Evolutionary conservation across 108 stramenopile species (phyloP).

Genomic region (Skeletonema menzelii): DNA sequence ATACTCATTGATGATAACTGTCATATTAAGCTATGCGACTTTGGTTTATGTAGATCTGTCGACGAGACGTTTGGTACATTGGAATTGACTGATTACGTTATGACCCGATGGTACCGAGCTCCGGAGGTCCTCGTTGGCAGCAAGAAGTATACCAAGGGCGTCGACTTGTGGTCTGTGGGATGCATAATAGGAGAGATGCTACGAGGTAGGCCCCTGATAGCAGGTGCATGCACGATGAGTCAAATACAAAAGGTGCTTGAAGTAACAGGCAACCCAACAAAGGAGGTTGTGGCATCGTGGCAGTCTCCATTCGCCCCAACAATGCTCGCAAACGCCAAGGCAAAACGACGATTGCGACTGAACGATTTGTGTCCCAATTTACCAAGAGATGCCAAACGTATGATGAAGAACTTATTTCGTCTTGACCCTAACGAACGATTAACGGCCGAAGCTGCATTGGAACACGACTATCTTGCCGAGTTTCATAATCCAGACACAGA

Average conservation of each 20-base stretch:
- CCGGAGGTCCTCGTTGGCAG: slow-evolving; percentile 83
- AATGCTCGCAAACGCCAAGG: slow-evolving; percentile 65
- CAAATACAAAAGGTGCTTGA: slow-evolving; percentile 77
- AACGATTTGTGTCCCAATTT: slow-evolving; percentile 78
- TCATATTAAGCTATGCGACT: slow-evolving; percentile 80
- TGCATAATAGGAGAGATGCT: slow-evolving; percentile 41
- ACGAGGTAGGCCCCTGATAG: slow-evolving; percentile 55
- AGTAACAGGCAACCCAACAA: slow-evolving; percentile 55
- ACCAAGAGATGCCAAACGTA: slow-evolving; percentile 61
- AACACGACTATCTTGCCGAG: slow-evolving; percentile 77
- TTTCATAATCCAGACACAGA: slow-evolving; percentile 77
- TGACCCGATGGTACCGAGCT: slow-evolving; percentile 86
- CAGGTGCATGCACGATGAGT: slow-evolving; percentile 64
- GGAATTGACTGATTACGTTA: slow-evolving; percentile 88
- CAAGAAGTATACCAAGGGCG: slow-evolving; percentile 74
- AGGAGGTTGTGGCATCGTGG: slow-evolving; percentile 58
- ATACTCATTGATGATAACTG: slow-evolving; percentile 67
- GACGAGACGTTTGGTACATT: slow-evolving; percentile 49
- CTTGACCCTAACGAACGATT: slow-evolving; percentile 76
- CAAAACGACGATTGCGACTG: slow-evolving; percentile 35
- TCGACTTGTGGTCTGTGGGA: slow-evolving; percentile 87
- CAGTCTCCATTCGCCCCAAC: slow-evolving; percentile 63
- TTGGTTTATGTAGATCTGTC: slow-evolving; percentile 78
- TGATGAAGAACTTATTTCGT: slow-evolving; percentile 65
- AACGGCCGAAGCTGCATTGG: slow-evolving; percentile 62